phyloP scores from a whole-genome alignment of 306 rosid genomes.

The Macrotyloma uniflorum region DNA sequence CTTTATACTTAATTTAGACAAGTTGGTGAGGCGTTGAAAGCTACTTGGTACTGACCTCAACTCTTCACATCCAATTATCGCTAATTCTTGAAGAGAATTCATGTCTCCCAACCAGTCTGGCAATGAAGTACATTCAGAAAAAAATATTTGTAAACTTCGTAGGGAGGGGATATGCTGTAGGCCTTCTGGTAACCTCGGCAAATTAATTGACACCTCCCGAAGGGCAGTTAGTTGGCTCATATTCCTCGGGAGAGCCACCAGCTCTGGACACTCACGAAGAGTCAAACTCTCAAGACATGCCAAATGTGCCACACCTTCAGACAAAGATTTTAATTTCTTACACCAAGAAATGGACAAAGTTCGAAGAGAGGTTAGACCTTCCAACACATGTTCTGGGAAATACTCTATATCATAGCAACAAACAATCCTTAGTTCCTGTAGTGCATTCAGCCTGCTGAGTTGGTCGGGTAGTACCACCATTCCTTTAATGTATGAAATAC shows the following conservation, averaged over 20 bases:
- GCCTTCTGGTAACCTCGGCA: not conserved
- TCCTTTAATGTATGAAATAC: not conserved
- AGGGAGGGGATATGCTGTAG: constrained; percentile 11
- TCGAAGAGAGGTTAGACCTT: constrained; percentile 8
- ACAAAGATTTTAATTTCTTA: not conserved
- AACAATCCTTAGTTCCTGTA: accelerated
- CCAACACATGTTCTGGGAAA: not conserved
- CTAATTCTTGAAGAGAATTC: not conserved
- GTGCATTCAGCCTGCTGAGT: not conserved
- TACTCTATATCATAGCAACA: not conserved
- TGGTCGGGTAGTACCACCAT: not conserved
- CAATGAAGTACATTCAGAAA: not conserved
- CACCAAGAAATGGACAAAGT: accelerated
- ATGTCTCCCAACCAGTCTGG: constrained; percentile 17
- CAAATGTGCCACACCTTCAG: not conserved
- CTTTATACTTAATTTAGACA: accelerated
- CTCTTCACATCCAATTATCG: accelerated
- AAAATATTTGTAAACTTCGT: accelerated
- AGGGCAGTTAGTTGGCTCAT: constrained; percentile 19
- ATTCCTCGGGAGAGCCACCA: not conserved
- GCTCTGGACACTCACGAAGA: accelerated
- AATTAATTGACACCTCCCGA: accelerated
- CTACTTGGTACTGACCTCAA: constrained; percentile 19
- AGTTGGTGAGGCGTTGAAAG: constrained; percentile 13
- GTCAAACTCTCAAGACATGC: not conserved